phyloP scores from a whole-genome alignment of 169 alveolate genomes.

The Cyclospora cayetanensis region DNA sequence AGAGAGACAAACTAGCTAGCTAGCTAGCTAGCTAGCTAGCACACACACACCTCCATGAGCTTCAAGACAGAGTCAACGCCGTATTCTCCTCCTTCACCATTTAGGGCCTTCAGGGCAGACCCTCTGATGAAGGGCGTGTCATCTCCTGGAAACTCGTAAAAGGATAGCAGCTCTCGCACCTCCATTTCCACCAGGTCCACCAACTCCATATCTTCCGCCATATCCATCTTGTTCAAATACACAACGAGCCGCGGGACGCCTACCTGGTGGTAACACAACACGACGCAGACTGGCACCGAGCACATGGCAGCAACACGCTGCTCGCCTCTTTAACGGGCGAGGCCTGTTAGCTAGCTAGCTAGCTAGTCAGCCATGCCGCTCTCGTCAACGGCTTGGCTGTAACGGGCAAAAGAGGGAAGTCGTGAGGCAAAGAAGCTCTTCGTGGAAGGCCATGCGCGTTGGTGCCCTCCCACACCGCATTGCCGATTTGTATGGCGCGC shows the following conservation, averaged over 20 bases:
- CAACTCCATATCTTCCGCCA: slow-evolving; percentile 93
- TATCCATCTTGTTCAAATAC: slow-evolving; percentile 92
- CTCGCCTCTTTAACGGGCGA: not conserved
- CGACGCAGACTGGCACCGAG: not conserved
- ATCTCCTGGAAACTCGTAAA: slow-evolving; percentile 76
- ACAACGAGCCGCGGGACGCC: slow-evolving; percentile 87
- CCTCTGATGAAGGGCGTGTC: slow-evolving; percentile 91
- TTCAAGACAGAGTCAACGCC: slow-evolving; percentile 83
- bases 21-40: no score
- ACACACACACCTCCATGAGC: slow-evolving; percentile 80
- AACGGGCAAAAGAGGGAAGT: no score
- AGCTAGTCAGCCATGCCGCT: not conserved
- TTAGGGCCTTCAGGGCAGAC: slow-evolving; percentile 92
- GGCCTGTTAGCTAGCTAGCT: no score
- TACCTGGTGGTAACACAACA: slow-evolving; percentile 34
- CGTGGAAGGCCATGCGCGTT: no score
- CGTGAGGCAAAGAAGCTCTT: no score
- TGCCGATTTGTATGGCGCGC: no score
- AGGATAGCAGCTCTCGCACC: slow-evolving; percentile 74
- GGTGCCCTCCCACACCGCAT: no score
- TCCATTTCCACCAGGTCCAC: slow-evolving; percentile 96
- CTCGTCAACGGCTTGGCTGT: not conserved
- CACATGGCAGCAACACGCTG: not conserved
- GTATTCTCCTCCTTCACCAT: slow-evolving; percentile 78
- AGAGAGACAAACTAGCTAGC: no score